Evolutionary conservation across 768 basidiomycete genomes (phyloP).

Genomic region (Porphyrellus cyaneotinctus): DNA sequence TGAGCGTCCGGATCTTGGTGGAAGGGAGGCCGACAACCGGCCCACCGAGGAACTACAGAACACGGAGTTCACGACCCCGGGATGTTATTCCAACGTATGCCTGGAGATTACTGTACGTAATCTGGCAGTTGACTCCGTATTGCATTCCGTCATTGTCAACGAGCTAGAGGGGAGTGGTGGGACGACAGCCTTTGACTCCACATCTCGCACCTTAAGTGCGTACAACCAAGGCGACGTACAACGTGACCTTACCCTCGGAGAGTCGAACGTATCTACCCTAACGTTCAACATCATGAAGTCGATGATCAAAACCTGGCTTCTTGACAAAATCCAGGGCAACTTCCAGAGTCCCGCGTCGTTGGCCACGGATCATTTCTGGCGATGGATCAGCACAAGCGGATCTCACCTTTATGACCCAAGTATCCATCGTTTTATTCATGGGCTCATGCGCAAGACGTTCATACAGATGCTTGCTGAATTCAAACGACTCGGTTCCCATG

Average conservation of each 20-base stretch:
- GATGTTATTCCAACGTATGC: slow-evolving; percentile 90
- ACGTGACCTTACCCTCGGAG: slow-evolving; percentile 79
- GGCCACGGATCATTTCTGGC: slow-evolving; percentile 92
- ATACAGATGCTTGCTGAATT: slow-evolving; percentile 96
- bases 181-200: slow-evolving; percentile 89
- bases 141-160: slow-evolving; percentile 93
- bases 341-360: slow-evolving; percentile 62
- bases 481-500: slow-evolving; percentile 87
- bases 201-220: slow-evolving; percentile 86
- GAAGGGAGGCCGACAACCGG: slow-evolving; percentile 81
- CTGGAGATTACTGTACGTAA: slow-evolving; percentile 87
- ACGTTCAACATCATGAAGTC: slow-evolving; percentile 80
- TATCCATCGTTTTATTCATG: slow-evolving; percentile 88
- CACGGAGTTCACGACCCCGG: slow-evolving; percentile 80
- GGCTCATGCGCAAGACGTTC: slow-evolving; percentile 97
- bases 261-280: slow-evolving; percentile 82
- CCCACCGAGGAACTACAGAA: slow-evolving; percentile 73
- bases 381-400: slow-evolving; percentile 86
- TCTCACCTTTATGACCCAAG: slow-evolving; percentile 90
- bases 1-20: slow-evolving; percentile 88
- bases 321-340: slow-evolving; percentile 74
- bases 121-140: slow-evolving; percentile 87
- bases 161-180: slow-evolving; percentile 96
- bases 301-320: slow-evolving; percentile 88
- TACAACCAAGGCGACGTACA: slow-evolving; percentile 61